Percentiles rank a stretch among this genome's conserved stretches.
phyloP scores from a whole-genome alignment of 371 early-diverging fungal genomes.

The Mucor velutinosus region DNA sequence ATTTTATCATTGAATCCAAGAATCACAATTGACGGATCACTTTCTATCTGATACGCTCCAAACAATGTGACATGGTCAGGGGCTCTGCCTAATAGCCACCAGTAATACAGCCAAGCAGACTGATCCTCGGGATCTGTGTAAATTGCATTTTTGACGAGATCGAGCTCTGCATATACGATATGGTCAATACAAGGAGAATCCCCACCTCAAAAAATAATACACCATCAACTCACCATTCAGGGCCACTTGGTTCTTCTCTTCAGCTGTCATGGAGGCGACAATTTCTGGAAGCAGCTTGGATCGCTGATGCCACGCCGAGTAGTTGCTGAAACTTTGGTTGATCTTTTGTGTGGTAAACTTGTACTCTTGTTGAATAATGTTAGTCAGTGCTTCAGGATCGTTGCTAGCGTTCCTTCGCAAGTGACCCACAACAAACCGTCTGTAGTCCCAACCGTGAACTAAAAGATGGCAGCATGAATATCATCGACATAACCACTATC shows the following conservation, averaged over 20 bases:
- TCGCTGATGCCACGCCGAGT: constrained; percentile 97
- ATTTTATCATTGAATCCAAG: constrained; percentile 32
- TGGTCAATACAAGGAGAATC: neutral
- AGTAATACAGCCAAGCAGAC: constrained; percentile 93
- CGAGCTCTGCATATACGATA: constrained; percentile 61
- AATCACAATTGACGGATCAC: constrained; percentile 12
- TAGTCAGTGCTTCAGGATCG: constrained; percentile 11
- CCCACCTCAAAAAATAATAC: neutral
- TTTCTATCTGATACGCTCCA: constrained; percentile 26
- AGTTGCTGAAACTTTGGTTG: constrained; percentile 89
- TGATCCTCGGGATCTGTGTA: constrained; percentile 98
- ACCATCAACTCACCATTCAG: constrained; percentile 31
- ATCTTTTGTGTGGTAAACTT: constrained; percentile 88
- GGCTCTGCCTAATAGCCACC: constrained; percentile 79
- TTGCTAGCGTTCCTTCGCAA: constrained; percentile 30
- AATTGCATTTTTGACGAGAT: constrained; percentile 83
- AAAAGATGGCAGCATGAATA: neutral
- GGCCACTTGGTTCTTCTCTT: constrained; percentile 45
- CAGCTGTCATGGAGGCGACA: constrained; percentile 43
- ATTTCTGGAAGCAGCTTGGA: constrained; percentile 76
- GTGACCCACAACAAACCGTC: constrained; percentile 75
- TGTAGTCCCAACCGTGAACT: constrained; percentile 97
- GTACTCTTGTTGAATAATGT: constrained; percentile 64
- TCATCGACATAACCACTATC: neutral
- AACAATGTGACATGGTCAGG: constrained; percentile 20